Conservation (phyloP, 257 asterid species). For the Voacanga thouarsii region DNA sequence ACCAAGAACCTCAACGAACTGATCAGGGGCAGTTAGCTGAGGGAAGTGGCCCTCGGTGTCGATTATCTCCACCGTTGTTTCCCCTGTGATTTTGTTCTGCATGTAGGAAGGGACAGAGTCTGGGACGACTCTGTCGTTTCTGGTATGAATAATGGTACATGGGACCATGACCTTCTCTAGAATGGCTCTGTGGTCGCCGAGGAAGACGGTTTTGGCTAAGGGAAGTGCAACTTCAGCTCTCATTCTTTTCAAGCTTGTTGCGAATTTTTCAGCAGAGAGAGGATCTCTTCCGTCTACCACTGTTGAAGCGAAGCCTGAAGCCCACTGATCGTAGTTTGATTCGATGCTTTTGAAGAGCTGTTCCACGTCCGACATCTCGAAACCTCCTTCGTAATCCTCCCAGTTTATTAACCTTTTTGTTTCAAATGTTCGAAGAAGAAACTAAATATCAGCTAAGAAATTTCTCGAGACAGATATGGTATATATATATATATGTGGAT, state of each 20-base stretch:
- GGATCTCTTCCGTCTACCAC: constrained; percentile 61
- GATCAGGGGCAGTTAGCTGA: constrained; percentile 57
- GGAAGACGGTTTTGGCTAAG: constrained; percentile 61
- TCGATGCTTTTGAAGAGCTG: constrained; percentile 50
- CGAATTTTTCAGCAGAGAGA: constrained; percentile 35
- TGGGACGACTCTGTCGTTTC: constrained; percentile 62
- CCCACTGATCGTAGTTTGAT: constrained; percentile 61
- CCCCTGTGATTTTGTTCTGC: constrained; percentile 43
- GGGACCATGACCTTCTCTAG: constrained; percentile 54
- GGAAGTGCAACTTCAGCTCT: constrained; percentile 45
- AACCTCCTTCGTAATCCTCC: constrained; percentile 82
- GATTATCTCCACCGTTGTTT: constrained; percentile 44
- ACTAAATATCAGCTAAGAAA: no score
- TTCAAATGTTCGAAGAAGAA: background rate
- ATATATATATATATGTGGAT: no score
- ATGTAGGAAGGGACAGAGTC: constrained; percentile 49
- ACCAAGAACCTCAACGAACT: constrained; percentile 47
- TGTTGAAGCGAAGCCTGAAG: constrained; percentile 39
- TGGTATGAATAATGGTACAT: constrained; percentile 53
- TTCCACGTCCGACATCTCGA: constrained; percentile 41
- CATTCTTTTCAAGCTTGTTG: constrained; percentile 51
- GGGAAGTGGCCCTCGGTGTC: constrained; percentile 75
- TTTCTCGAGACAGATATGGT: background rate
- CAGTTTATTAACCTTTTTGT: constrained; percentile 40
- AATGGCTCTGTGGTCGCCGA: constrained; percentile 45